A percentile compares a stretch with the other conserved stretches of the same genome.
phyloP scores from a whole-genome alignment of 2,329 filamentous ascomycete genomes.

The Botrytis byssoidea region DNA sequence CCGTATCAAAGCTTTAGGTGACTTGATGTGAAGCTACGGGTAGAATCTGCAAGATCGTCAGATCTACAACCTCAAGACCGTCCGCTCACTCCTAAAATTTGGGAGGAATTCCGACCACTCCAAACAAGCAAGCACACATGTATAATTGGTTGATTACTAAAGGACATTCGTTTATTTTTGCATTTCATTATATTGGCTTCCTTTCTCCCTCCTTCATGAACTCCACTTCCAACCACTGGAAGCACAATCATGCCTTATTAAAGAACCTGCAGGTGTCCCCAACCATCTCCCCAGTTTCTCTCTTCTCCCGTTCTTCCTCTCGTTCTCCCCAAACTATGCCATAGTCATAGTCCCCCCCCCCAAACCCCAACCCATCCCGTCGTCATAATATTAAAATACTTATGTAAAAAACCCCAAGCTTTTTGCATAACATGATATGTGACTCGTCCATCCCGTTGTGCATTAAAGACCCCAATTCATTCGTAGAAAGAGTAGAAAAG shows the following conservation, averaged over 20 bases:
- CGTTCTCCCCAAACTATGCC: not conserved
- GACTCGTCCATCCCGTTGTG: constrained; percentile 4
- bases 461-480: constrained; percentile 11
- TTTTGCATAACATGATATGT: constrained; percentile 14
- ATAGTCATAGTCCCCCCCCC: not conserved
- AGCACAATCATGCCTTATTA: constrained; percentile 7
- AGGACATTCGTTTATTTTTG: not conserved
- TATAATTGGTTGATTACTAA: not conserved
- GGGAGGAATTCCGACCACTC: no score
- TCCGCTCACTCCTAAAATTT: not conserved
- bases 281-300: not conserved
- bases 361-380: not conserved
- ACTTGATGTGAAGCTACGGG: not conserved
- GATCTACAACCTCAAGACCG: not conserved
- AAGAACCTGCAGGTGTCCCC: not conserved
- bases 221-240: not conserved
- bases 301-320: not conserved
- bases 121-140: not conserved
- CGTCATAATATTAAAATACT: constrained; percentile 16
- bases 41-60: not conserved
- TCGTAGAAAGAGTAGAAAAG: not conserved
- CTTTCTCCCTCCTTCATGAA: not conserved
- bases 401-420: constrained; percentile 7
- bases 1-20: not conserved
- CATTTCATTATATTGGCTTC: not conserved